Conservation (phyloP, 306 rosid species). For the Rubus parviflorus region DNA sequence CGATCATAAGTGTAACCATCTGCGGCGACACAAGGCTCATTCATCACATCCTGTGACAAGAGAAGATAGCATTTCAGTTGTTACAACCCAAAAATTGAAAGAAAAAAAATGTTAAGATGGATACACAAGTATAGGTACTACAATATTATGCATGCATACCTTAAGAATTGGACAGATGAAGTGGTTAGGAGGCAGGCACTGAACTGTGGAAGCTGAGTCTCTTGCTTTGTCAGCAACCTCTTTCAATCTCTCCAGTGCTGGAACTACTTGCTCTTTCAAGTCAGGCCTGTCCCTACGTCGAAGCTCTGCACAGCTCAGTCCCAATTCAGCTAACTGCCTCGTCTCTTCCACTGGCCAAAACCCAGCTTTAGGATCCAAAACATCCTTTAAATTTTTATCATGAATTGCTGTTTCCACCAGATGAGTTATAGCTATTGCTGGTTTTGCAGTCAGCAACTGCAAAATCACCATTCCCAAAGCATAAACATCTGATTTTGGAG, state of each 20-base stretch:
- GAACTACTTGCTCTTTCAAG: conserved; percentile 68
- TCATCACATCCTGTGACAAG: conserved; percentile 76
- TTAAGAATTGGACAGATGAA: conserved; percentile 88
- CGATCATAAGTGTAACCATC: conserved; percentile 94
- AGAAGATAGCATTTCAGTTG: background rate
- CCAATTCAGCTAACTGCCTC: conserved; percentile 61
- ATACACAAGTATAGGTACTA: conserved; percentile 1
- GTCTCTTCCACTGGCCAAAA: conserved; percentile 85
- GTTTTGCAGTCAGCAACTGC: conserved; percentile 84
- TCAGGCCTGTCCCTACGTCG: conserved; percentile 86
- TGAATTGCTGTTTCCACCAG: conserved; percentile 74
- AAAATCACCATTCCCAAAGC: conserved; percentile 91
- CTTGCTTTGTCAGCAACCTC: conserved; percentile 56
- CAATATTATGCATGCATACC: conserved; percentile 44
- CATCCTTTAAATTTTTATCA: conserved; percentile 39
- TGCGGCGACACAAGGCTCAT: conserved; percentile 90
- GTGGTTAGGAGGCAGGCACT: conserved; percentile 71
- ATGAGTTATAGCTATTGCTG: conserved; percentile 72
- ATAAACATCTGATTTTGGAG: conserved; percentile 86
- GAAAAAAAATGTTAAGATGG: background rate
- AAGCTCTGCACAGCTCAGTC: conserved; percentile 83
- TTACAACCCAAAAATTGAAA: background rate
- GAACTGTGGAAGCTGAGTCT: conserved; percentile 35
- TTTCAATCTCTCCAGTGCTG: conserved; percentile 63
- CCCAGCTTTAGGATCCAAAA: conserved; percentile 80